Conservation (phyloP, 345 rosid species). For the Psidium guajava region DNA sequence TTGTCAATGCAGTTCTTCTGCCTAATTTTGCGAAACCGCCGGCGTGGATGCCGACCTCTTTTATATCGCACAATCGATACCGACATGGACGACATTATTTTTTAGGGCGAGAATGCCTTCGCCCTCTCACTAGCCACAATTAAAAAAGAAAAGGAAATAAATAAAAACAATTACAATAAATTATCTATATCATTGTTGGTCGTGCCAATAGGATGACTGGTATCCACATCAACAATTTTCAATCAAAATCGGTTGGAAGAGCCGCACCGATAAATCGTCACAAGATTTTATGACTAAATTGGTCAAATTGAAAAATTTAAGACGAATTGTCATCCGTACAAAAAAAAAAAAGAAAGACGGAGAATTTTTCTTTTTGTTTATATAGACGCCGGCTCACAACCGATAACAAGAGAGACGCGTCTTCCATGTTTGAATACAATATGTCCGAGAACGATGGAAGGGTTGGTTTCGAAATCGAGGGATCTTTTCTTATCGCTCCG, state of each 20-base stretch:
- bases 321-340: too few species aligned
- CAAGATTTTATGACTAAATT: neutral
- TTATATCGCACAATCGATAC: accelerated
- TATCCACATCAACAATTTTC: accelerated
- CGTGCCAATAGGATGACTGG: accelerated
- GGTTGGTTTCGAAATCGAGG: neutral
- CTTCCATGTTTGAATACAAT: too few species aligned
- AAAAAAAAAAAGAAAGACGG: too few species aligned
- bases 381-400: neutral
- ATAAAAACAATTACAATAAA: neutral
- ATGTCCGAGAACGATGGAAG: neutral
- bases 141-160: neutral
- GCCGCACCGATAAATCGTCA: neutral
- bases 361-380: neutral
- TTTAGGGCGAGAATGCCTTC: neutral
- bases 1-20: neutral
- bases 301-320: accelerated
- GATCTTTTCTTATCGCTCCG: neutral
- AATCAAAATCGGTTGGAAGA: accelerated
- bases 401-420: neutral
- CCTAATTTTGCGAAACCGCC: neutral
- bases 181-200: accelerated
- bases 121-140: accelerated
- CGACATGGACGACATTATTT: accelerated
- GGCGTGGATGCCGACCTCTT: accelerated